A percentile compares a stretch with the other conserved stretches of the same genome.
Conservation (phyloP, 768 basidiomycete genomes). For the Naganishia friedmannii region DNA sequence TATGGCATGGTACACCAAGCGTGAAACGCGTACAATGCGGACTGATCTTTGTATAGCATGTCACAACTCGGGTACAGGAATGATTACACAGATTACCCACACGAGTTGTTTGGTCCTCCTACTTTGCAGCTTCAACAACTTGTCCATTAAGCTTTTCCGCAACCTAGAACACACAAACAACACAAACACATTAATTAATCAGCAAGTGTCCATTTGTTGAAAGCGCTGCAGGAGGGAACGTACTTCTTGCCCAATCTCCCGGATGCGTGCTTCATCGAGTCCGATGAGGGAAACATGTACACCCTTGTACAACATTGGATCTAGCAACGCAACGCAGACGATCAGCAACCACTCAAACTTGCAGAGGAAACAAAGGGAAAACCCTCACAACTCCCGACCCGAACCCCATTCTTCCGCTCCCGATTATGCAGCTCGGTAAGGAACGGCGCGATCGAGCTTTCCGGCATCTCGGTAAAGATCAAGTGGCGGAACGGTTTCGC, state of each 20-base stretch:
- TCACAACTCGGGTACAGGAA: too few relatives aligned
- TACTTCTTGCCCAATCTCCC: constrained; percentile 53
- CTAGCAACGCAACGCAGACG: background rate
- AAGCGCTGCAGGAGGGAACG: constrained; percentile 7
- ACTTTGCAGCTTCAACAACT: constrained; percentile 50
- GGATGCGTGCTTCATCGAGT: constrained; percentile 51
- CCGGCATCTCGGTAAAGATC: constrained; percentile 76
- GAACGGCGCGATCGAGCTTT: constrained; percentile 84
- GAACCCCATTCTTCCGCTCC: constrained; percentile 71
- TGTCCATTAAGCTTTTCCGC: constrained; percentile 53
- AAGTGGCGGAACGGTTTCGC: constrained; percentile 76
- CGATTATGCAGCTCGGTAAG: constrained; percentile 73
- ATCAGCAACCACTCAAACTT: background rate
- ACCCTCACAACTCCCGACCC: constrained; percentile 59
- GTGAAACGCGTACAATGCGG: too few relatives aligned
- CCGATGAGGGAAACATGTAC: constrained; percentile 70
- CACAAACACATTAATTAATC: too few relatives aligned
- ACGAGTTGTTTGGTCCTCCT: constrained; percentile 34
- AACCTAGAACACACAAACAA: constrained; percentile 37
- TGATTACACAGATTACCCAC: constrained; percentile 15
- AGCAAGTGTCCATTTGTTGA: too few relatives aligned
- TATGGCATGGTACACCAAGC: too few relatives aligned
- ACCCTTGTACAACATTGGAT: constrained; percentile 53
- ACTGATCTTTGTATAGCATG: too few relatives aligned
- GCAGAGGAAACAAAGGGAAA: too few relatives aligned